Evolutionary conservation across 306 rosid genomes (phyloP).

Genomic region (Purshia tridentata): DNA sequence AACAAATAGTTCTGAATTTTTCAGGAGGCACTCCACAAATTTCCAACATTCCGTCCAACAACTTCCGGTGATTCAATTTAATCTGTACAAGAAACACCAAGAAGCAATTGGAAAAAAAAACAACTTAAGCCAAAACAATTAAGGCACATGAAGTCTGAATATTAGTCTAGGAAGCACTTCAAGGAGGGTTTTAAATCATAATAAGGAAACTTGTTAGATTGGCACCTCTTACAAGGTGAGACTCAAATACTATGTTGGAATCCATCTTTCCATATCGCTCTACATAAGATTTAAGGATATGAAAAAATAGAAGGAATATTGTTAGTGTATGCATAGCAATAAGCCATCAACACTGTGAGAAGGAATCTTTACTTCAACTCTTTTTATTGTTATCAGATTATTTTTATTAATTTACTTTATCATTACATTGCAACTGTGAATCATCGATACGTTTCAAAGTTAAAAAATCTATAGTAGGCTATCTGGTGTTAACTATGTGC

Average conservation of each 20-base stretch:
- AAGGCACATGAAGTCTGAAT: background rate
- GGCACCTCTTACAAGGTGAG: conserved; percentile 5
- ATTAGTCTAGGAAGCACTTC: background rate
- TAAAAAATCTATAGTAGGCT: background rate
- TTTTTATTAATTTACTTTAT: background rate
- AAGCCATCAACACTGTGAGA: background rate
- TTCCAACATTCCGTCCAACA: conserved; percentile 92
- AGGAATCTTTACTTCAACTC: background rate
- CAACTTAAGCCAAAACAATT: background rate
- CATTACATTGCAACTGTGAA: background rate
- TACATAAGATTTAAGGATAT: background rate
- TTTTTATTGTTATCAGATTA: conserved; percentile 4
- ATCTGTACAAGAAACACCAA: conserved; percentile 49
- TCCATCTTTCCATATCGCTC: background rate
- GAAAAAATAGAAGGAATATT: background rate
- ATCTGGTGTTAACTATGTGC: background rate
- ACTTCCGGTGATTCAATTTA: conserved; percentile 81
- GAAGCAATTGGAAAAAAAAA: conserved; percentile 9
- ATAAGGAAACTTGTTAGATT: background rate
- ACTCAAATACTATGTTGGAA: background rate
- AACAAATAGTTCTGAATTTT: conserved; percentile 94
- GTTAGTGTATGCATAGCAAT: background rate
- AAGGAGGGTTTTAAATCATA: background rate
- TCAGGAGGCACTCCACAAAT: conserved; percentile 89
- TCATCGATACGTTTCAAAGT: background rate